Percentiles rank a stretch among this genome's conserved stretches.
phyloP scores from a whole-genome alignment of 306 rosid species.

The Vicia faba region DNA sequence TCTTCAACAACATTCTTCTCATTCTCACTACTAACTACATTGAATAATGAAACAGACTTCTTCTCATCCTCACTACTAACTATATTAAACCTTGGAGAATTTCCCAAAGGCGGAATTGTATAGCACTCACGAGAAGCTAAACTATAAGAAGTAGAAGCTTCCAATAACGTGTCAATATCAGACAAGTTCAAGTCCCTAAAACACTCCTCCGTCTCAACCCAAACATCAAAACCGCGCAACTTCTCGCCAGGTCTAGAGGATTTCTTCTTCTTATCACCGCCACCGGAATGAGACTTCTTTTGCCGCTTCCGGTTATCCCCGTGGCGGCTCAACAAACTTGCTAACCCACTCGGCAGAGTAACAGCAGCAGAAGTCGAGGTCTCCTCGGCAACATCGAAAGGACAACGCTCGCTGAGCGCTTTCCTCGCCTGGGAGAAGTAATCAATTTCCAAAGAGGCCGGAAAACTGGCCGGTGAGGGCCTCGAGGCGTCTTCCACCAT shows the following conservation, averaged over 20 bases:
- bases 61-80: constrained; percentile 35
- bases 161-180: constrained; percentile 63
- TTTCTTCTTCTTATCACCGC: constrained; percentile 69
- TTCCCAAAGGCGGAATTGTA: constrained; percentile 49
- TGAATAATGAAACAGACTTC: constrained; percentile 2
- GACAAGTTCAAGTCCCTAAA: constrained; percentile 68
- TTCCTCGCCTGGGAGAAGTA: constrained; percentile 78
- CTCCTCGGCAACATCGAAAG: constrained; percentile 71
- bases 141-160: constrained; percentile 49
- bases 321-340: constrained; percentile 61
- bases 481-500: constrained; percentile 63
- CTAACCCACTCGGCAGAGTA: constrained; percentile 73
- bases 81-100: constrained; percentile 35
- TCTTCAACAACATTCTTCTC: constrained; percentile 20
- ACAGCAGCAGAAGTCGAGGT: constrained; percentile 54
- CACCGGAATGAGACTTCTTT: constrained; percentile 66
- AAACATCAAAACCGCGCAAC: constrained; percentile 54
- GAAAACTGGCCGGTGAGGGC: constrained; percentile 36
- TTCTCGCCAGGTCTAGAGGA: constrained; percentile 60
- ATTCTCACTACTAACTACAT: constrained; percentile 33
- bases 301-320: constrained; percentile 70
- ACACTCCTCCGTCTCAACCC: constrained; percentile 79
- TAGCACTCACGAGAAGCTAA: constrained; percentile 55
- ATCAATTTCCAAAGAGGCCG: constrained; percentile 52
- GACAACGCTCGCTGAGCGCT: constrained; percentile 71